These are phyloP conservation scores for Agaricus sinodeliciosus DNA, from an alignment of 768 basidiomycete genomes.

Conservation along the genomic window DNA sequence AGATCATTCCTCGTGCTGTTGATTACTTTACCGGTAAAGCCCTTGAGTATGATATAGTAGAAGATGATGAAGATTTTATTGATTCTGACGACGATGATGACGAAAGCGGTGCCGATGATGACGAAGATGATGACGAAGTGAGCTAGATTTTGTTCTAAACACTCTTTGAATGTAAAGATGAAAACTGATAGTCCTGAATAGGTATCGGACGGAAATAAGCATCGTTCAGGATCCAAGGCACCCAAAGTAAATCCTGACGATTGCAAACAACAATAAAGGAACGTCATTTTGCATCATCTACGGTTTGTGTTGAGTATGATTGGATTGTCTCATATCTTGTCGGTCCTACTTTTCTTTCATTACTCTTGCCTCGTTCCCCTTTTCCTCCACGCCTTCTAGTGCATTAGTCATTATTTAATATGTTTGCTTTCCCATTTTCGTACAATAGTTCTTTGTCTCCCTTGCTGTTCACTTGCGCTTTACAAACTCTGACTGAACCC, in stretches of 20 bases:
- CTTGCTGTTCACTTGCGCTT: neutral
- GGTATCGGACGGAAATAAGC: slow-evolving; percentile 63
- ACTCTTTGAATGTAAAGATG: neutral
- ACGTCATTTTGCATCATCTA: neutral
- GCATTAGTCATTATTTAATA: slow-evolving; percentile 3
- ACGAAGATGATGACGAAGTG: slow-evolving; percentile 33
- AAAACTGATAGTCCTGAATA: slow-evolving; percentile 9
- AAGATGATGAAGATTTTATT: slow-evolving; percentile 53
- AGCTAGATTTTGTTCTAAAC: slow-evolving; percentile 23
- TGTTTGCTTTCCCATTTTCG: neutral
- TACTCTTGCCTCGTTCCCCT: neutral
- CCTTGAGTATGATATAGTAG: slow-evolving; percentile 68
- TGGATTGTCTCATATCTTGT: neutral
- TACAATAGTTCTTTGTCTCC: neutral
- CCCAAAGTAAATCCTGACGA: slow-evolving; percentile 71
- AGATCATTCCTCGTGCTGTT: slow-evolving; percentile 90
- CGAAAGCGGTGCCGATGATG: slow-evolving; percentile 47
- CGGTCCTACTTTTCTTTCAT: neutral
- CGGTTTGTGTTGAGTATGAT: neutral
- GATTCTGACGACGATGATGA: slow-evolving; percentile 57
- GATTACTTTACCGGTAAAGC: slow-evolving; percentile 99
- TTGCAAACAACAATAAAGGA: slow-evolving; percentile 80
- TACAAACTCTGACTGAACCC: neutral
- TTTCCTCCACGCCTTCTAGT: neutral
- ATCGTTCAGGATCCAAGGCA: slow-evolving; percentile 54